Base-by-base conservation (phyloP, 2,329 filamentous ascomycete species). In the Colletotrichum spaethianum region DNA sequence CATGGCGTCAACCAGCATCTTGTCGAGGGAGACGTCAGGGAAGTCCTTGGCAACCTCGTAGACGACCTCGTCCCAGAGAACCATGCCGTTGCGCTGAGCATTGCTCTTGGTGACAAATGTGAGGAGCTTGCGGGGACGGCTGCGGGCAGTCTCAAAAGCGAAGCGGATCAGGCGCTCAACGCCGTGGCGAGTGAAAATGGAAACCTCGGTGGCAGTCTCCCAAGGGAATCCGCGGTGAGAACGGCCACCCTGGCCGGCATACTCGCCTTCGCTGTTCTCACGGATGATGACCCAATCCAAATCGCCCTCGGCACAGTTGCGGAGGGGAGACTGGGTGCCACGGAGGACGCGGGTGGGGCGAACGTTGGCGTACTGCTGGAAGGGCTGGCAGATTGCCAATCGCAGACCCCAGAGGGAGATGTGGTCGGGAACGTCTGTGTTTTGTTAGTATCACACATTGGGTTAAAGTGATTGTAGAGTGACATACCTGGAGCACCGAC, bases 361-460 rank as follows among this genome's bases (percentile, higher is more conserved):
- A 1, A 93, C 88, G 76, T 93, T 93, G 71, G 90, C 90, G 75
- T 91, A 93, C 76, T 92, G 90, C 75, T 92, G 90, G 60, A 92
- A 82, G 16, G 87, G 84, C 75, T 92, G 89, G 75, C 91, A 88
- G 74, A 93, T 90, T 1, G 90, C 89, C 1, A 93, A 83, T 42
- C 90, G 88, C 18, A 93, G 83, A 36, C 85, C 84, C 91, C 91
- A 92, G 26, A 93, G 87, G 0, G 89, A 91, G 74, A 92, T 90
- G 75, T 92, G 90, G 75, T 92, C 91, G 0, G 91, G 90, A 0
- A 92, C 89, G 63, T 90, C 86, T 80, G 84, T 23, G 23, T 55
- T 5, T 8, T 9, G 16, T 67, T 18, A 67, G 46, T 63, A 16
- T 31, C 31, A 33, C 12, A 33, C 18, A 5, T 40, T 20, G 23